Percentiles rank a stretch among this genome's conserved stretches.
These are phyloP conservation scores for Talaromyces sp. DNA, from an alignment of 2,329 filamentous ascomycete genomes.

Conservation along the genomic window DNA sequence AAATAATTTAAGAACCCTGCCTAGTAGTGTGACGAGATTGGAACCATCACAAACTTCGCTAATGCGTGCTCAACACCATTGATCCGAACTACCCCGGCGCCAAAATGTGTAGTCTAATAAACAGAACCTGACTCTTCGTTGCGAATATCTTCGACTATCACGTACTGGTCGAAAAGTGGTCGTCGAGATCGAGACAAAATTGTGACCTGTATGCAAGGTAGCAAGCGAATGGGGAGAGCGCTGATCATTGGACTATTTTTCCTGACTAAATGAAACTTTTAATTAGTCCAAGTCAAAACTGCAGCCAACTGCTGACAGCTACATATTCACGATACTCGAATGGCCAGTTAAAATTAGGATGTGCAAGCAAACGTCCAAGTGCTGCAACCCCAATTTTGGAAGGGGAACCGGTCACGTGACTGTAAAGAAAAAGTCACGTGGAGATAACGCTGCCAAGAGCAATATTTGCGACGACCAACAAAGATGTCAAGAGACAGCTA, in stretches of 20 bases:
- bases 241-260: background rate
- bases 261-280: background rate
- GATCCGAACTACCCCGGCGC: background rate
- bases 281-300: background rate
- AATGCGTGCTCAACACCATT: background rate
- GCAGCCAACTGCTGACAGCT: background rate
- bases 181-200: background rate
- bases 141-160: background rate
- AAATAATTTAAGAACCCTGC: background rate
- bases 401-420: background rate
- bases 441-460: background rate
- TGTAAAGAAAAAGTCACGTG: background rate
- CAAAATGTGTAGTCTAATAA: background rate
- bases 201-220: slow-evolving; percentile 8
- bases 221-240: background rate
- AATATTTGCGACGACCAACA: background rate
- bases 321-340: background rate
- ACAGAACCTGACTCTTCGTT: background rate
- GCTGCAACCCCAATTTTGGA: too few species aligned
- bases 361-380: too few species aligned
- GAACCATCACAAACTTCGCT: background rate
- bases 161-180: background rate
- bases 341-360: background rate
- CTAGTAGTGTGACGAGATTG: background rate
- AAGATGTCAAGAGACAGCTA: background rate